Evolutionary conservation across 371 early-diverging fungal genomes (phyloP), one percentile per base, ranked within the genome.

Genomic region (Mortierella sp.): DNA sequence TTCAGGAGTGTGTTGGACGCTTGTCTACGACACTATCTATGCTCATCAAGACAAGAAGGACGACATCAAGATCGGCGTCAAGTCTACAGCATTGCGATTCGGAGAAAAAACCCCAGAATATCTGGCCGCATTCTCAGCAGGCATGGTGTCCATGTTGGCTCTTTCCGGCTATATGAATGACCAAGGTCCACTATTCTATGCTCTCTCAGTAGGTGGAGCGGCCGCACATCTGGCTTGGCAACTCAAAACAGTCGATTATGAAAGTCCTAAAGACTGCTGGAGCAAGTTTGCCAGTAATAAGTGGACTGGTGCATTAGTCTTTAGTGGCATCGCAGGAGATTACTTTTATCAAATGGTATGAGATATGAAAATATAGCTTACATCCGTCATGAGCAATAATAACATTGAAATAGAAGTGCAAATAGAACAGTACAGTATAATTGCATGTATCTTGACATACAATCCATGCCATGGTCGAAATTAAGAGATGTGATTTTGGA

Each of bases 21-120:
- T 98, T 9, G 91, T 96, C 4, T 98, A 98, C 83, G 98, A 98
- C 79, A 98, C 98, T 23, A 95, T 98, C 58, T 98, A 98, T 70
- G 98, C 97, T 4, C 95, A 97, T 66, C 96, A 95, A 83, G 98
- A 98, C 85, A 96, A 95, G 83, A 85, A 83, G 26, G 97, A 97
- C 74, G 98, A 98, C 83, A 45, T 93, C 42, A 84, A 86, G 51
- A 92, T 90, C 13, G 97, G 98, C 5, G 93, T 97, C 60, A 96
- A 96, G 77, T 97, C 97, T 0, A 98, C 98, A 4, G 97, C 98
- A 0, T 75, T 98, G 9, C 85, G 89, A 2, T 96, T 98, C 84
- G 96, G 92, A 2, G 90, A 92, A 19, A 86, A 89, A 40, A 92
- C 95, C 1, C 90, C 90, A 40, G 79, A 85, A 37, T 93, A 91